Evolutionary conservation across 148 eudicot species (phyloP), one percentile per base, ranked within the genome.

Genomic region (Rhododendron simsii): DNA sequence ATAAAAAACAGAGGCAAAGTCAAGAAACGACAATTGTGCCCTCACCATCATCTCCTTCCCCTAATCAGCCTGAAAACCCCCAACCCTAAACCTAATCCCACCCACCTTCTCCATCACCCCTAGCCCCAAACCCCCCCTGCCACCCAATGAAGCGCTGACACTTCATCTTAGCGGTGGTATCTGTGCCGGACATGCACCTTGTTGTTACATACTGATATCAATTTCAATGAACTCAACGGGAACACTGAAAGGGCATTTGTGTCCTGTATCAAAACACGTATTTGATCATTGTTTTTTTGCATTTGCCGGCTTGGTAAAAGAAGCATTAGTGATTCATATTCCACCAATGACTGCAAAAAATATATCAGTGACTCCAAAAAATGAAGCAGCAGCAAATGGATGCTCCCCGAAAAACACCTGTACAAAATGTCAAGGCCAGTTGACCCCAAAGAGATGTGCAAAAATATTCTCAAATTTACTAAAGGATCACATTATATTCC

Each of bases 281-380:
- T 71, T 30, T 71, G 61, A 30, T 14, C 18, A 71, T 12, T 5
- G 20, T 71, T 14, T 71, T 67, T 59, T 30, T 55, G 61, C 23
- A 55, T 7, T 55, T 16, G 61, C 21, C 4, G 21, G 61, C 61
- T 18, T 1, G 2, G 61, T 55, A 16, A 55, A 53, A 55, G 61
- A 55, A 55, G 61, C 61, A 55, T 55, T 21, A 4, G 21, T 55
- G 61, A 55, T 80, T 91, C 92, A 86, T 91, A 91, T 85, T 90
- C 93, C 48, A 90, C 84, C 53, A 91, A 55, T 28, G 93, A 88
- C 93, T 91, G 86, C 86, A 85, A 85, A 76, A 51, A 59, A 21
- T 21, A 59, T 59, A 59, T 87, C 53, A 85, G 90, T 13, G 35
- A 84, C 69, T 59, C 35, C 57, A 78, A 78, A 47, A 47, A 47